phyloP scores from a whole-genome alignment of 768 basidiomycete species.

The Xerocomellus amylosporus region DNA sequence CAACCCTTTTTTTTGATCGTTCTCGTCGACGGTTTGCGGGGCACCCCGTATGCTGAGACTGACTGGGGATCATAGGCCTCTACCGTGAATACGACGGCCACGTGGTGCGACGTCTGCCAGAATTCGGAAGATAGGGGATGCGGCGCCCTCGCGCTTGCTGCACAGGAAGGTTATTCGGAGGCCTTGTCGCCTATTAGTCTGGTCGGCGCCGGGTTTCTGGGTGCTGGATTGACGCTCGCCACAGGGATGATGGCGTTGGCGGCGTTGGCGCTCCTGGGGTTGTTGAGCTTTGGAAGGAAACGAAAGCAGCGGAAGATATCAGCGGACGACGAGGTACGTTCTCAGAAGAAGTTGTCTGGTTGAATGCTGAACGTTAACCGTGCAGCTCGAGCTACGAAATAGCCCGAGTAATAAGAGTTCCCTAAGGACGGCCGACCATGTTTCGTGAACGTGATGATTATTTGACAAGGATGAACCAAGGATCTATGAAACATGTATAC shows the following conservation, averaged over 20 bases:
- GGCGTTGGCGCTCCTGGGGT: slow-evolving; percentile 41
- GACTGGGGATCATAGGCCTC: slow-evolving; percentile 37
- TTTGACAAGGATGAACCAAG: background rate
- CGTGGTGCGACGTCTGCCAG: slow-evolving; percentile 60
- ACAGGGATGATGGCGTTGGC: slow-evolving; percentile 39
- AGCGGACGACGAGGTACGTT: slow-evolving; percentile 20
- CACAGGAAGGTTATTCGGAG: slow-evolving; percentile 30
- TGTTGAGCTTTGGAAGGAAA: slow-evolving; percentile 27
- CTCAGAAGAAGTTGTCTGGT: background rate
- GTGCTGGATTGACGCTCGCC: slow-evolving; percentile 53
- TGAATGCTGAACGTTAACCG: slow-evolving; percentile 2
- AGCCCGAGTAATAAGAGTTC: slow-evolving; percentile 12
- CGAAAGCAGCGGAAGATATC: background rate
- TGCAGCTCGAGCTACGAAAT: slow-evolving; percentile 24
- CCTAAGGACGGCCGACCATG: background rate
- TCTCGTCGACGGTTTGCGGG: background rate
- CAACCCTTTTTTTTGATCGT: background rate
- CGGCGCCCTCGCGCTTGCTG: slow-evolving; percentile 39
- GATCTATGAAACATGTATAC: slow-evolving; percentile 19
- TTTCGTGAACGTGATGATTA: slow-evolving; percentile 6
- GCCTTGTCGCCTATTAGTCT: slow-evolving; percentile 41
- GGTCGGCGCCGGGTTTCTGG: slow-evolving; percentile 67
- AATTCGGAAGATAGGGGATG: slow-evolving; percentile 61
- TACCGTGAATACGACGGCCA: slow-evolving; percentile 48
- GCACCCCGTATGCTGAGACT: background rate